Percentiles rank a stretch among this genome's conserved stretches.
Conservation (phyloP, 768 basidiomycete genomes). For the Phaeotremella fagi region DNA sequence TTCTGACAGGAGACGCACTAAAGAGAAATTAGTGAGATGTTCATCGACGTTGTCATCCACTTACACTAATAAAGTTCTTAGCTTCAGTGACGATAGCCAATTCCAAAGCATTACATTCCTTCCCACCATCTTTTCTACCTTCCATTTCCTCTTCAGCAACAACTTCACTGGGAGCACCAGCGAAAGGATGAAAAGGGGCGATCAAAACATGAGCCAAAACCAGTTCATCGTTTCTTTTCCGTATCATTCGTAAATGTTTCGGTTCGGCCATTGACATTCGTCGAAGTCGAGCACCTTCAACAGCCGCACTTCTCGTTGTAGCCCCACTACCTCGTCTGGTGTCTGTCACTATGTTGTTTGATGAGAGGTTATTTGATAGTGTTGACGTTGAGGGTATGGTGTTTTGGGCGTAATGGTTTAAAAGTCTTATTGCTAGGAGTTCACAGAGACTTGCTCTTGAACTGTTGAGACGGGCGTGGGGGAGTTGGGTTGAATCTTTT, state of each 20-base stretch:
- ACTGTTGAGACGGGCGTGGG: conserved; percentile 16
- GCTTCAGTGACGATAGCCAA: conserved; percentile 29
- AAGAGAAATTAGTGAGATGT: not conserved
- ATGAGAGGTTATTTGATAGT: conserved; percentile 2
- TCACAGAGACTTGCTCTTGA: conserved; percentile 28
- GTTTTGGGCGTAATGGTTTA: conserved; percentile 22
- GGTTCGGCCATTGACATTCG: conserved; percentile 20
- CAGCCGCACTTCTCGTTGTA: not conserved
- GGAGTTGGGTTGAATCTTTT: conserved; percentile 11
- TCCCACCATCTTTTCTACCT: conserved; percentile 13
- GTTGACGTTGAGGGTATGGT: not conserved
- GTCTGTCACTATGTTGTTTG: not conserved
- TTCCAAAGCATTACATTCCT: conserved; percentile 14
- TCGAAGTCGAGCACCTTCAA: conserved; percentile 13
- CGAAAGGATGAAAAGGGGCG: conserved; percentile 9
- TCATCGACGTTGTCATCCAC: not conserved
- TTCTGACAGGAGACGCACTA: conserved; percentile 25
- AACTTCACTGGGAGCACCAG: conserved; percentile 15
- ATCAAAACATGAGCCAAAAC: conserved; percentile 19
- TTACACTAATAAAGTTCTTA: conserved; percentile 25
- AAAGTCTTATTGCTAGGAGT: conserved; percentile 23
- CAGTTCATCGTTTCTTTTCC: conserved; percentile 17
- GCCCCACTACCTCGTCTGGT: not conserved
- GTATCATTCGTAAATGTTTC: conserved; percentile 6
- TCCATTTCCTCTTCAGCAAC: conserved; percentile 16